phyloP scores from a whole-genome alignment of 495 filamentous ascomycete genomes.

The Parathielavia hyrcaniae region DNA sequence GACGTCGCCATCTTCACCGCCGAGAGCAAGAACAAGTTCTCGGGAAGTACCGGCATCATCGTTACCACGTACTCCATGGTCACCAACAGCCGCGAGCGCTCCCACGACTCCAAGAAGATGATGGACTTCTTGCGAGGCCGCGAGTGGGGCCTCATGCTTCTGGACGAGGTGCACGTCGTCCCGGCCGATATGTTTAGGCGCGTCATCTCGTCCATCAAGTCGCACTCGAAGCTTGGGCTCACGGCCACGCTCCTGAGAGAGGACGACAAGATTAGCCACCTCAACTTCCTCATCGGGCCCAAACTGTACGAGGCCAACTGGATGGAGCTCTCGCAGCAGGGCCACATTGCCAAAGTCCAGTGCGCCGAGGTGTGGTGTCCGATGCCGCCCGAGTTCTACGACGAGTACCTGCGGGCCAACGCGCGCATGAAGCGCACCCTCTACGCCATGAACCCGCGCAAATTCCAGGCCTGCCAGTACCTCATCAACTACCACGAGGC shows the following conservation, averaged over 20 bases:
- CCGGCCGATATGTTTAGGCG: constrained; percentile 92
- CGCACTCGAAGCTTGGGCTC: constrained; percentile 92
- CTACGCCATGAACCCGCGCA: constrained; percentile 95
- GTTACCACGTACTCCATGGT: constrained; percentile 99
- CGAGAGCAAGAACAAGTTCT: constrained; percentile 85
- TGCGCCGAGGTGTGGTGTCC: constrained; percentile 99
- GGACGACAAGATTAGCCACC: constrained; percentile 95
- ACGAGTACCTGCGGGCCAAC: constrained; percentile 66
- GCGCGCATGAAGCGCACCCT: constrained; percentile 58
- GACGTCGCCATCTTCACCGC: constrained; percentile 94
- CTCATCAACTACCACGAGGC: constrained; percentile 96
- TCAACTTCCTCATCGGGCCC: constrained; percentile 96
- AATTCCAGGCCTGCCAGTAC: constrained; percentile 95
- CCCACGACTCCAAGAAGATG: constrained; percentile 92
- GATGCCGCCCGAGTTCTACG: constrained; percentile 97
- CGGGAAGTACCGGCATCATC: constrained; percentile 85
- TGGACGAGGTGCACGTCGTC: constrained; percentile 98
- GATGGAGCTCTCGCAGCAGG: constrained; percentile 97
- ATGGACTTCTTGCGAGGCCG: constrained; percentile 90
- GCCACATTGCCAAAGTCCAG: constrained; percentile 95
- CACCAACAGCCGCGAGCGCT: constrained; percentile 74
- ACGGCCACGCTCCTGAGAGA: constrained; percentile 93
- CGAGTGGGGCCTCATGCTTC: constrained; percentile 97
- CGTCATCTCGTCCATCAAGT: constrained; percentile 83
- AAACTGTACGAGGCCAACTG: constrained; percentile 98